phyloP scores from a whole-genome alignment of 352 stramenopile genomes.

The Globisporangium cederbergense region DNA sequence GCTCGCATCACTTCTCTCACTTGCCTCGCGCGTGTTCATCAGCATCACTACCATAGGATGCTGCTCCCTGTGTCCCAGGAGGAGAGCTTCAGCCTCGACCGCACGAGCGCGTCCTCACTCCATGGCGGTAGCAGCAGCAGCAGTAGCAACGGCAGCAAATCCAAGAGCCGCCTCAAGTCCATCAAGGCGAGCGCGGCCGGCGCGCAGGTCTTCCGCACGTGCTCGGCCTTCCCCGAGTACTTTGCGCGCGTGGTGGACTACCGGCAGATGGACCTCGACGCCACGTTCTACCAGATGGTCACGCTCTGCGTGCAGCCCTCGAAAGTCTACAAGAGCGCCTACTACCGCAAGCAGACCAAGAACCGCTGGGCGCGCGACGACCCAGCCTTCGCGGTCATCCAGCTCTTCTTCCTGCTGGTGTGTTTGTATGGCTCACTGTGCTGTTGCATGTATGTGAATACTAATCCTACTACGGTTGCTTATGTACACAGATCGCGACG shows the following conservation, averaged over 20 bases:
- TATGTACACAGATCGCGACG: slow-evolving; percentile 36
- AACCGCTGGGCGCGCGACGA: slow-evolving; percentile 98
- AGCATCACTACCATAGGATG: slow-evolving; percentile 7
- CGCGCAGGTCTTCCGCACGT: slow-evolving; percentile 64
- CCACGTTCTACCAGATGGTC: slow-evolving; percentile 88
- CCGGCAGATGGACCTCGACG: slow-evolving; percentile 87
- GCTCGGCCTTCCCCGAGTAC: slow-evolving; percentile 79
- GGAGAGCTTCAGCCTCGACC: slow-evolving; percentile 14
- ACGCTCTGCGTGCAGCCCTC: slow-evolving; percentile 78
- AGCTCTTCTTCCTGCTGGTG: slow-evolving; percentile 90
- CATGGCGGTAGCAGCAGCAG: not conserved
- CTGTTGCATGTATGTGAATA: not conserved
- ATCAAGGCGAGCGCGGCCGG: slow-evolving; percentile 30
- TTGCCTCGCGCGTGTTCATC: not conserved
- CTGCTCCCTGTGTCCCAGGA: slow-evolving; percentile 24
- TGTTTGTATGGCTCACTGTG: not conserved
- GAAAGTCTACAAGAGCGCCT: slow-evolving; percentile 88
- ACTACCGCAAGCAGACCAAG: slow-evolving; percentile 94
- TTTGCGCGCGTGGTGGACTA: slow-evolving; percentile 77
- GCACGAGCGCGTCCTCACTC: not conserved
- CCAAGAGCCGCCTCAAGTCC: slow-evolving; percentile 19
- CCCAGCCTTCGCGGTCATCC: slow-evolving; percentile 95
- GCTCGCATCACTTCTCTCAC: slow-evolving; percentile 3
- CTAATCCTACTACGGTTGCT: not conserved
- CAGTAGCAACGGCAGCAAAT: slow-evolving; percentile 4